phyloP scores from a whole-genome alignment of 768 basidiomycete species.

The Kwoniella dejecticola region DNA sequence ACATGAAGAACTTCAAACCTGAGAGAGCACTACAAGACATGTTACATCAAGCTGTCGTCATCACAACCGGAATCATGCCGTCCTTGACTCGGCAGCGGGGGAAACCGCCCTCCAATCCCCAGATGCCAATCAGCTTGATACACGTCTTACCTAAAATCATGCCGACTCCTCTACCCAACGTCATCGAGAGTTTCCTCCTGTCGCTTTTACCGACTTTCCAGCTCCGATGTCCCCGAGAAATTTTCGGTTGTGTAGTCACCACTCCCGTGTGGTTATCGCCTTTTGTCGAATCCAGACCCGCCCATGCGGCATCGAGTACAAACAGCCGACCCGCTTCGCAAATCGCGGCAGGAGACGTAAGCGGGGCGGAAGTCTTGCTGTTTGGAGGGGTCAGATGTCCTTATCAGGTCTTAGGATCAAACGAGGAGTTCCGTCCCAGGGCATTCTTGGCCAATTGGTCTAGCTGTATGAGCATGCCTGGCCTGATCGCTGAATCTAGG shows the following conservation, averaged over 20 bases:
- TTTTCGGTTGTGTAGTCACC: conserved; percentile 21
- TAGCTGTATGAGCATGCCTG: conserved; percentile 29
- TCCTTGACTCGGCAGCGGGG: conserved; percentile 13
- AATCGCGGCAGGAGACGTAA: background rate
- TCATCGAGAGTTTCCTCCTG: conserved; percentile 39
- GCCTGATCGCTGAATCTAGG: conserved; percentile 19
- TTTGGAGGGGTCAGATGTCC: conserved; percentile 36
- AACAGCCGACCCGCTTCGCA: background rate
- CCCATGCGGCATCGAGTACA: too few relatives aligned
- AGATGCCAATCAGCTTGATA: conserved; percentile 23
- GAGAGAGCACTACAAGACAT: conserved; percentile 33
- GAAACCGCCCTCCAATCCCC: background rate
- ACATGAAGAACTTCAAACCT: conserved; percentile 11
- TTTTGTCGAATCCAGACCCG: background rate
- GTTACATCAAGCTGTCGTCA: conserved; percentile 37
- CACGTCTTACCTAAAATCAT: conserved; percentile 34
- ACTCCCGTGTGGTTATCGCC: conserved; percentile 19
- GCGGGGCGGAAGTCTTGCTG: conserved; percentile 26
- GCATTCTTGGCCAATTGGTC: conserved; percentile 31
- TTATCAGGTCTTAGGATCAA: conserved; percentile 4
- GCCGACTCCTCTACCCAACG: conserved; percentile 27
- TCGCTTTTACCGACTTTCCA: conserved; percentile 30
- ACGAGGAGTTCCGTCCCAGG: conserved; percentile 10
- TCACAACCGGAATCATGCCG: conserved; percentile 37
- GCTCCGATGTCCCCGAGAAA: conserved; percentile 7